These are phyloP conservation scores for Penicillium alfredii DNA, from an alignment of 495 filamentous ascomycete genomes.

Conservation along the genomic window DNA sequence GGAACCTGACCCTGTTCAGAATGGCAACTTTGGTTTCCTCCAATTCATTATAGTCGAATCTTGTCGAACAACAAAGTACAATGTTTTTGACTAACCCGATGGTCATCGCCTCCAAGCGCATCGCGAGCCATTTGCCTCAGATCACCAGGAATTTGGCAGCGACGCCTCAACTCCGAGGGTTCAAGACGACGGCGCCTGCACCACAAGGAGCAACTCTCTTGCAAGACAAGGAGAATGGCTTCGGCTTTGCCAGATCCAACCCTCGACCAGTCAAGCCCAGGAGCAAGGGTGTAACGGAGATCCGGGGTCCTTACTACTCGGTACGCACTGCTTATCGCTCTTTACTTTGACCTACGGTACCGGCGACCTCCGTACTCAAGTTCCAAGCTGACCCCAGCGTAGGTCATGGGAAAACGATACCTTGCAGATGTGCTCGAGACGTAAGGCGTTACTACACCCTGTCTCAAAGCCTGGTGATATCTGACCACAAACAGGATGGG, in stretches of 20 bases:
- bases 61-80: too few relatives aligned
- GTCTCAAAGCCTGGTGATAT: not conserved
- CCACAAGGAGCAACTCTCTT: conserved; percentile 36
- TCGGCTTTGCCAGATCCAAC: conserved; percentile 51
- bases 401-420: conserved; percentile 49
- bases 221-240: conserved; percentile 45
- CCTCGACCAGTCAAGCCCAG: conserved; percentile 45
- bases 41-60: too few relatives aligned
- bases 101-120: not conserved
- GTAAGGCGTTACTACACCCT: too few relatives aligned
- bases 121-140: conserved; percentile 4
- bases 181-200: conserved; percentile 14
- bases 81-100: too few relatives aligned
- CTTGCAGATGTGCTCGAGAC: conserved; percentile 49
- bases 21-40: too few relatives aligned
- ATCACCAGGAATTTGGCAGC: conserved; percentile 8
- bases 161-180: conserved; percentile 6
- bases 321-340: conserved; percentile 19
- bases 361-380: not conserved
- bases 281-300: conserved; percentile 47
- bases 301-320: conserved; percentile 52
- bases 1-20: too few relatives aligned
- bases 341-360: not conserved
- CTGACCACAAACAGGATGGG: conserved; percentile 37
- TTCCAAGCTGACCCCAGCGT: conserved; percentile 2